Base-by-base conservation (phyloP, 2,329 filamentous ascomycete genomes). In the Colletotrichum higginsianum region DNA sequence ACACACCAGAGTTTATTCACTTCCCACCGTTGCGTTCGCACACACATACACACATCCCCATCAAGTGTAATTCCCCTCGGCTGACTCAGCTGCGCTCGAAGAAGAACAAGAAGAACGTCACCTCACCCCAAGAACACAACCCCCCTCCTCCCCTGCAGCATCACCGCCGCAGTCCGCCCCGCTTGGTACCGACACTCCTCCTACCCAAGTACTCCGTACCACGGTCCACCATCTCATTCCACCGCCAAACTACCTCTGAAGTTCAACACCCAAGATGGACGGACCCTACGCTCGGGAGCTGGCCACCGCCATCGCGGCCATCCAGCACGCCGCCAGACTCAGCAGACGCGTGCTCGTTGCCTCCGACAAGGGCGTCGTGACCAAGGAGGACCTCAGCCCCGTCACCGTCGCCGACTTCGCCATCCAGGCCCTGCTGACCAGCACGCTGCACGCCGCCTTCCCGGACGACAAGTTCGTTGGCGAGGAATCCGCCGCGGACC, bases 391-490 rank as follows among this genome's bases (percentile, higher is more conserved):
- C 76, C 79, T 88, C 46, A 88, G 85, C 66, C 88, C 87, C 2
- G 89, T 90, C 57, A 90, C 89, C 0, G 82, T 90, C 23, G 89
- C 86, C 76, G 88, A 90, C 78, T 90, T 90, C 74, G 88, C 88
- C 65, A 85, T 89, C 68, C 88, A 90, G 75, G 87, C 87, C 0
- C 81, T 90, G 6, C 82, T 90, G 50, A 86, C 86, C 7, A 80
- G 84, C 47, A 86, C 86, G 2, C 80, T 90, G 68, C 84, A 86
- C 64, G 71, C 78, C 65, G 83, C 84, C 5, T 90, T 90, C 62
- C 88, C 88, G 0, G 62, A 74, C 7, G 87, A 90, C 76, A 75
- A 71, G 3, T 85, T 90, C 53, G 86, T 90, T 1, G 88, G 88
- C 42, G 88, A 90, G 74, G 88, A 90, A 75, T 84, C 86, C 18